phyloP scores from a whole-genome alignment of 2,329 filamentous ascomycete genomes.

The Cucurbitaria berberidis region DNA sequence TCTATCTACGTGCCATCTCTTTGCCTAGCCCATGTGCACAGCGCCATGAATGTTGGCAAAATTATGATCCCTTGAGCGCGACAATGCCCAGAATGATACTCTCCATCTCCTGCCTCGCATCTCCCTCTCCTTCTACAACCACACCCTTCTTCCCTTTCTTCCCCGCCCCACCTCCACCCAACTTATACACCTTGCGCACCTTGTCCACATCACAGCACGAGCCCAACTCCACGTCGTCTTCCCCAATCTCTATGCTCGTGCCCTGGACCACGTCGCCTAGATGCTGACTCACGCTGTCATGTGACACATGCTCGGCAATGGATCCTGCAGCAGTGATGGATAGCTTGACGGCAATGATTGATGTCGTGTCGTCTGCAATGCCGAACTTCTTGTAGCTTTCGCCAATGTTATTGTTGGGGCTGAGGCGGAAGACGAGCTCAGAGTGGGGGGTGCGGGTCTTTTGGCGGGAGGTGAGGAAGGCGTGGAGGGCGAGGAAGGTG shows the following conservation, averaged over 20 bases:
- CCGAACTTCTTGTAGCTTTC: slow-evolving; percentile 92
- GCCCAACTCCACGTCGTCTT: slow-evolving; percentile 58
- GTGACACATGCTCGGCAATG: slow-evolving; percentile 18
- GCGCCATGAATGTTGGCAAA: not conserved
- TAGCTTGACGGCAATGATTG: slow-evolving; percentile 83
- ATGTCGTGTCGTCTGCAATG: slow-evolving; percentile 71
- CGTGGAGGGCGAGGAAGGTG: slow-evolving; percentile 76
- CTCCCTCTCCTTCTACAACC: slow-evolving; percentile 36
- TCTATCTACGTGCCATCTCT: slow-evolving; percentile 6
- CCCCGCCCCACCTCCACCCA: slow-evolving; percentile 64
- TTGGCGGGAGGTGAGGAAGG: slow-evolving; percentile 61
- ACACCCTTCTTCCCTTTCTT: slow-evolving; percentile 44
- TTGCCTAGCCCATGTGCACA: slow-evolving; percentile 2
- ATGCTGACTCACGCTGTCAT: slow-evolving; percentile 35
- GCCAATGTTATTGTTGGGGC: slow-evolving; percentile 86
- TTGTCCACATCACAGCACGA: slow-evolving; percentile 56
- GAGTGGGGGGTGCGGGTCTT: slow-evolving; percentile 88
- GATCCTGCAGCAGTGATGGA: slow-evolving; percentile 43
- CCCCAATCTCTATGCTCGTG: slow-evolving; percentile 25
- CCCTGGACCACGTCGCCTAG: slow-evolving; percentile 35
- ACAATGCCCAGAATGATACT: slow-evolving; percentile 75
- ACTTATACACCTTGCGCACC: slow-evolving; percentile 85
- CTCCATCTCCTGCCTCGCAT: slow-evolving; percentile 66
- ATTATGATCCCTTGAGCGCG: slow-evolving; percentile 70
- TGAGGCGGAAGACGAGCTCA: slow-evolving; percentile 82